phyloP scores from a whole-genome alignment of 192 early-diverging fungal genomes.

The Gorgonomyces haynaldii region DNA sequence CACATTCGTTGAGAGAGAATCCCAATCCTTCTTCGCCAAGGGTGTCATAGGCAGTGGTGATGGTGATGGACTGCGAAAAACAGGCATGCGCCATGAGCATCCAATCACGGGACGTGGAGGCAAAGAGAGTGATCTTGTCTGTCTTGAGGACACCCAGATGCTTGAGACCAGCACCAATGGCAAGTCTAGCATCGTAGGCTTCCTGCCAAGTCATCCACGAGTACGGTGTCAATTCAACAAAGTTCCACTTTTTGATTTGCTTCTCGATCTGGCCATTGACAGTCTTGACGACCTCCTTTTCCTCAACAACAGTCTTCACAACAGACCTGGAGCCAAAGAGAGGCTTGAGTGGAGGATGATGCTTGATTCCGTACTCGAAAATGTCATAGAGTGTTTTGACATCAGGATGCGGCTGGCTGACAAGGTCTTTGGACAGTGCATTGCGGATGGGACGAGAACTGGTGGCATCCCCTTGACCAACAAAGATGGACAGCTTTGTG shows the following conservation, averaged over 20 bases:
- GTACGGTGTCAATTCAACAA: constrained; percentile 65
- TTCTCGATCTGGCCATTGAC: constrained; percentile 49
- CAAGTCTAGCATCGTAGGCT: constrained; percentile 27
- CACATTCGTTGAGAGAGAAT: constrained; percentile 76
- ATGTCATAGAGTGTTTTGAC: constrained; percentile 60
- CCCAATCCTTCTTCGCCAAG: constrained; percentile 72
- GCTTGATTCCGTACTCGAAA: not conserved
- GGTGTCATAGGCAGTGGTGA: constrained; percentile 68
- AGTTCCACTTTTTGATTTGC: constrained; percentile 73
- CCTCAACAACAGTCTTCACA: not conserved
- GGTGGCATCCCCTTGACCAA: too few relatives aligned
- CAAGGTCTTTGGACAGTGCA: too few relatives aligned
- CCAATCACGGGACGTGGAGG: constrained; percentile 39
- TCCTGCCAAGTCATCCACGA: constrained; percentile 70
- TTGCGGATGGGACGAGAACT: too few relatives aligned
- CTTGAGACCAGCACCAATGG: constrained; percentile 60
- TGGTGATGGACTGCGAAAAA: constrained; percentile 58
- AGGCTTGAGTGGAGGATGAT: not conserved
- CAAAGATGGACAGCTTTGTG: too few relatives aligned
- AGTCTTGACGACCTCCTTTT: constrained; percentile 34
- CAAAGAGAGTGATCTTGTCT: constrained; percentile 35
- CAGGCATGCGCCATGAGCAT: constrained; percentile 47
- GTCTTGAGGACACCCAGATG: constrained; percentile 42
- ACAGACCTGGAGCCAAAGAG: not conserved
- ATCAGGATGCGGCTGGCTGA: constrained; percentile 13